Conservation (phyloP, 2,329 filamentous ascomycete species). For the Teratosphaeria nubilosa region DNA sequence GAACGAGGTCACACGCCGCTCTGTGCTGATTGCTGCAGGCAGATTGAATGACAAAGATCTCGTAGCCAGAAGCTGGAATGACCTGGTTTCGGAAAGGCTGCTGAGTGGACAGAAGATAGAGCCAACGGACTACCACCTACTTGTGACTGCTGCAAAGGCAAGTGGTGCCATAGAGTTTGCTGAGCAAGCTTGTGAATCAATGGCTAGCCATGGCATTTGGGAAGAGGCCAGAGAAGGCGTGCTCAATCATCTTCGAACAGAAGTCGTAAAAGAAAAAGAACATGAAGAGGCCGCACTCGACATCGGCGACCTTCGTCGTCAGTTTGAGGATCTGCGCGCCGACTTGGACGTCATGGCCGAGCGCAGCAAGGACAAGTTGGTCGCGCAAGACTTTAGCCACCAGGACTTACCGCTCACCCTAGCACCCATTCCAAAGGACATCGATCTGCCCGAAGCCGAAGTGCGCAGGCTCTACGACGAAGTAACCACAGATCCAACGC, state of each 20-base stretch:
- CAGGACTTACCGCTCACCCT: conserved; percentile 30
- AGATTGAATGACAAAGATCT: conserved; percentile 19
- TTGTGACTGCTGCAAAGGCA: conserved; percentile 16
- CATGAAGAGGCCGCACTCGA: conserved; percentile 1
- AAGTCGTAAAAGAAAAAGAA: background rate
- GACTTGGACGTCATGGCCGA: conserved; percentile 17
- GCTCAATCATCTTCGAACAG: conserved; percentile 3
- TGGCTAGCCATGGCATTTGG: background rate
- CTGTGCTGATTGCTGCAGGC: conserved; percentile 26
- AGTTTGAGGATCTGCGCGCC: conserved; percentile 11
- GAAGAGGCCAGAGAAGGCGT: conserved; percentile 4
- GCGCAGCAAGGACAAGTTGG: conserved; percentile 8
- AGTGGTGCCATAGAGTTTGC: conserved; percentile 11
- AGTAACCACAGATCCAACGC: conserved; percentile 20
- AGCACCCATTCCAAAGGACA: conserved; percentile 9
- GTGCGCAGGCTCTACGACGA: conserved; percentile 35
- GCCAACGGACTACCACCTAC: conserved; percentile 16
- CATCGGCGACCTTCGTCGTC: conserved; percentile 1
- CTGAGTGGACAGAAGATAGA: conserved; percentile 7
- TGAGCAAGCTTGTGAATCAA: conserved; percentile 8
- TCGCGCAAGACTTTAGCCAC: conserved; percentile 25
- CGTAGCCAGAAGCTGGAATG: conserved; percentile 21
- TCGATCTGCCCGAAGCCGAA: conserved; percentile 16
- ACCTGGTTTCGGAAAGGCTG: conserved; percentile 14
- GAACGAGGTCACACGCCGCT: conserved; percentile 24